Percentiles rank a stretch among this genome's conserved stretches.
Evolutionary conservation across 2,329 filamentous ascomycete genomes (phyloP).

Genomic region (Penicillium sp.): DNA sequence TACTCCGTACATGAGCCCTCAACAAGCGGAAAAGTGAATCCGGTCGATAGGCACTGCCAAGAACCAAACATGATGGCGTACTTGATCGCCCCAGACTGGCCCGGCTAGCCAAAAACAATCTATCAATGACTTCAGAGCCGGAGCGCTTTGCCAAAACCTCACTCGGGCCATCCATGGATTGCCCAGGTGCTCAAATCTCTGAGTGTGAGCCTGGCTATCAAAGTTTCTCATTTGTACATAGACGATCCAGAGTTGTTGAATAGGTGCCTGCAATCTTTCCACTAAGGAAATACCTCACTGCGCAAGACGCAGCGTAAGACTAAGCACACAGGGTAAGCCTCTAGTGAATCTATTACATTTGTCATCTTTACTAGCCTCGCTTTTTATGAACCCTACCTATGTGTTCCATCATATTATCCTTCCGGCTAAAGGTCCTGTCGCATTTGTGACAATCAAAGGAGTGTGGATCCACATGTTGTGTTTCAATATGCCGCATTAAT

Average conservation of each 20-base stretch:
- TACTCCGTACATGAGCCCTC: constrained; percentile 7
- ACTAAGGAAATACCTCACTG: too few relatives aligned
- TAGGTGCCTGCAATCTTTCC: too few relatives aligned
- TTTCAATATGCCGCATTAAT: neutral
- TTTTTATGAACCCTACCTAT: neutral
- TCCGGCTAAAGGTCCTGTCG: neutral
- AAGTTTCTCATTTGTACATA: too few relatives aligned
- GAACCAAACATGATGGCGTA: constrained; percentile 62
- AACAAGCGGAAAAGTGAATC: too few relatives aligned
- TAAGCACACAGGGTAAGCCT: too few relatives aligned
- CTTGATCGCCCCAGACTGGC: constrained; percentile 95
- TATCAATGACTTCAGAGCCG: constrained; percentile 90
- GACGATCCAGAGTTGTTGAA: too few relatives aligned
- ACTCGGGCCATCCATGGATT: constrained; percentile 64
- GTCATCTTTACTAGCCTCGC: neutral
- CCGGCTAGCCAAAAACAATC: constrained; percentile 93
- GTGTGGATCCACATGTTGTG: neutral
- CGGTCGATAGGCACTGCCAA: too few relatives aligned
- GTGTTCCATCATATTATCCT: neutral
- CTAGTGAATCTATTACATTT: too few relatives aligned
- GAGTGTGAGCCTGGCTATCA: too few relatives aligned
- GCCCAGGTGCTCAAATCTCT: constrained; percentile 87
- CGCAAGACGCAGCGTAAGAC: too few relatives aligned
- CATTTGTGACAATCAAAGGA: neutral
- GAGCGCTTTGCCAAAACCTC: constrained; percentile 78